These are phyloP conservation scores for Dorcoceras hygrometricum DNA, from an alignment of 257 asterid genomes.

Conservation along the genomic window DNA sequence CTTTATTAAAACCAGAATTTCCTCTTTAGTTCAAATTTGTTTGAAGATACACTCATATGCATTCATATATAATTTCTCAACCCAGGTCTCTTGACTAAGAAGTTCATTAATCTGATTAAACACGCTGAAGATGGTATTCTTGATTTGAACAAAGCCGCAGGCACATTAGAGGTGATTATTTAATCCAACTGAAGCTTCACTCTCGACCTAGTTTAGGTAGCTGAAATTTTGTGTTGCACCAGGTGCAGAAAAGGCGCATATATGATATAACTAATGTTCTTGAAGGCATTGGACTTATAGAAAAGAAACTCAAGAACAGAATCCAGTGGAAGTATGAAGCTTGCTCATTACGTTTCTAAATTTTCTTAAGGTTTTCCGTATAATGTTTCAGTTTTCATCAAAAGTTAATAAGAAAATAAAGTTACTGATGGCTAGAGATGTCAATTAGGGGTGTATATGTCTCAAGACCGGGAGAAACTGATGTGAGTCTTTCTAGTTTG, in stretches of 20 bases:
- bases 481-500: constrained; percentile 64
- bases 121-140: constrained; percentile 95
- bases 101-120: constrained; percentile 82
- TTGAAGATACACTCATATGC: constrained; percentile 5
- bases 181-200: constrained; percentile 23
- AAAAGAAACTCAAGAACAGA: constrained; percentile 94
- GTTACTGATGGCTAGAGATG: constrained; percentile 28
- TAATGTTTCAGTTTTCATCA: constrained; percentile 17
- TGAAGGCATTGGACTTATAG: constrained; percentile 98
- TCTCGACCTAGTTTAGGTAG: constrained; percentile 15
- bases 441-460: constrained; percentile 78
- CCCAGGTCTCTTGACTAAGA: constrained; percentile 88
- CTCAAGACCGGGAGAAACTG: constrained; percentile 78
- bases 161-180: constrained; percentile 71
- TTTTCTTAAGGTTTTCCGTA: neutral
- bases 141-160: constrained; percentile 94
- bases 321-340: constrained; percentile 95
- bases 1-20: neutral
- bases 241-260: constrained; percentile 99
- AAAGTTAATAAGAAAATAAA: constrained; percentile 29
- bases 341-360: constrained; percentile 3
- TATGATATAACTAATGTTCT: constrained; percentile 99
- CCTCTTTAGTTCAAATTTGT: constrained; percentile 5
- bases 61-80: constrained; percentile 12
- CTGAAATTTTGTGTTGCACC: constrained; percentile 31